Evolutionary conservation across 495 filamentous ascomycete genomes (phyloP).

Genomic region (Lasiosphaeria miniovina): DNA sequence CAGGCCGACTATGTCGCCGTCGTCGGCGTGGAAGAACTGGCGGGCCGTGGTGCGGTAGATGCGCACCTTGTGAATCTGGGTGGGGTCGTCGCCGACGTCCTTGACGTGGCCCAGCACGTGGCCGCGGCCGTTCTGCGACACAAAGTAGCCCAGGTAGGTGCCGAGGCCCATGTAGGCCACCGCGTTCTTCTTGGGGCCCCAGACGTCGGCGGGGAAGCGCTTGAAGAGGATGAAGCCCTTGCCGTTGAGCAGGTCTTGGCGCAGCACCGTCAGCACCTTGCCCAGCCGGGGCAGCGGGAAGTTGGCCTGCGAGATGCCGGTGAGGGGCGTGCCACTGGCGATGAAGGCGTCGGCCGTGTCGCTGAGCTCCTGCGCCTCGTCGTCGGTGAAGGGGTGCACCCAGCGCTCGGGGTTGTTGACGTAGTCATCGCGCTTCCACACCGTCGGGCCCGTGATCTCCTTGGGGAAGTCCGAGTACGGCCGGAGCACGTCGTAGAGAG

Average conservation of each 20-base stretch:
- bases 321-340: constrained; percentile 57
- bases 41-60: constrained; percentile 88
- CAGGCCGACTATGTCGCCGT: constrained; percentile 78
- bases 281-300: constrained; percentile 66
- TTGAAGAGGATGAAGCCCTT: constrained; percentile 92
- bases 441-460: constrained; percentile 68
- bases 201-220: constrained; percentile 69
- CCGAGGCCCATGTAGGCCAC: constrained; percentile 88
- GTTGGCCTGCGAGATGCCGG: constrained; percentile 69
- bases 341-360: constrained; percentile 67
- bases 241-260: constrained; percentile 72
- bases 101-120: constrained; percentile 91
- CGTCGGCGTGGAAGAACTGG: constrained; percentile 77
- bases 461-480: constrained; percentile 74
- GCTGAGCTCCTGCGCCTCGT: constrained; percentile 68
- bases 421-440: constrained; percentile 77
- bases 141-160: constrained; percentile 81
- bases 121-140: constrained; percentile 81
- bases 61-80: constrained; percentile 74
- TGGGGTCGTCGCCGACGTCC: constrained; percentile 79
- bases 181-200: constrained; percentile 77
- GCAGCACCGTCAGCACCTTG: constrained; percentile 52
- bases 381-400: constrained; percentile 65
- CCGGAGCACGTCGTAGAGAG: constrained; percentile 60
- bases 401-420: constrained; percentile 68